Base-by-base conservation (phyloP, 2,329 filamentous ascomycete genomes). In the Ilyonectria sp. region DNA sequence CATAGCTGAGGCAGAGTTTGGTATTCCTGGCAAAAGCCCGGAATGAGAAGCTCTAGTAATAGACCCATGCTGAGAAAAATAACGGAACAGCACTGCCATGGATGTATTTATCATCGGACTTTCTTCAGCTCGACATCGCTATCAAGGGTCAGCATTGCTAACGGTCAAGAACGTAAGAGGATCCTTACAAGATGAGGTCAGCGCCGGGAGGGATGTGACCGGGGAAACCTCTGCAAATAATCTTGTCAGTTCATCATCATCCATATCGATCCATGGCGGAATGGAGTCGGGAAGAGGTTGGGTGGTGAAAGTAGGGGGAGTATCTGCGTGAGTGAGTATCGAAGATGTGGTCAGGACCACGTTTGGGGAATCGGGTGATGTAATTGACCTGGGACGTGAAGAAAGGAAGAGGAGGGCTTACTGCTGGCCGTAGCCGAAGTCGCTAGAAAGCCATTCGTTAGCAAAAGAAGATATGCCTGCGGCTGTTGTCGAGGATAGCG, bases 141-240 rank as follows among this genome's bases (percentile, higher is more conserved):
- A 40, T 13, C n/a, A 6, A 50, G 26, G 8, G 57, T 72, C 64
- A 75, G 68, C 46, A 60, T 43, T 6, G 19, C n/a, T 8, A 15
- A 8, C 31, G 1, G 0, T 26, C 29, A 8, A 21, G 7, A n/a
- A 26, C n/a, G 11, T 49, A 52, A 11, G 8, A 47, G 35, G 31
- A 44, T 11, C 63, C 93, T 87, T 87, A 96, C 94, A 97, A 97
- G 84, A 97, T 87, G 69, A 97, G 87, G 72, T 87, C 90, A n/a
- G 93, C 84, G 75, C 92, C 89, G 44, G 90, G 82, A 68, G 94
- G 94, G 70, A 97, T 97, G 76, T 91, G 85, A 64, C 90, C 91
- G 37, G 92, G 90, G 85, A 95, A 96, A 63, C 94, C 94, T 74
- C 93, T 94, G 71, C 67, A 69, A n/a, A 67, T 60, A 17, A 11